Base-by-base conservation (phyloP, 768 basidiomycete species). In the Hebeloma cylindrosporum region DNA sequence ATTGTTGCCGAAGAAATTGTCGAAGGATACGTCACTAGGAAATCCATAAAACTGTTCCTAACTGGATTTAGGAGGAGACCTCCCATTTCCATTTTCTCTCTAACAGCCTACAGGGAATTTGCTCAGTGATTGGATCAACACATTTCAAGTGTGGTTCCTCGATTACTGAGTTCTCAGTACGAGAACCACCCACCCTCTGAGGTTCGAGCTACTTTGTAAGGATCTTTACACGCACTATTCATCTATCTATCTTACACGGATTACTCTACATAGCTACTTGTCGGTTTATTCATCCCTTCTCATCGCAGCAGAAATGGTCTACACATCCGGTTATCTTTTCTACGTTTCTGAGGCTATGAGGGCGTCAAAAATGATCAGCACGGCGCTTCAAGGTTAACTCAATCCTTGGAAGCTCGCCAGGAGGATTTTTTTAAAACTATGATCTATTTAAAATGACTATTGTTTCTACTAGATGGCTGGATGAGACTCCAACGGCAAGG, bases 1-100 rank as follows among this genome's bases (percentile, higher is more conserved):
- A 71, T 83, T 28, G 62, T 81, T 2, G 74, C 73, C 1, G 84
- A 86, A 57, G 84, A 86, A 58, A 69, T 83, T 33, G 73, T 67
- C 5, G 67, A 74, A 44, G 60, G 60, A 4, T 54, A 56, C 30
- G 49, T 60, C 40, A 56, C 43, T 29, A 55, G 56, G 54, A 52
- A 48, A 38, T 50, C 54, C 54, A 61, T 73, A 22, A 65, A 60
- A 37, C 53, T 74, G 3, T 70, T 69, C 38, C 51, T 74, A 21
- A 38, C 37, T 5, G 64, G 61, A 4, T 55, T 74, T 11, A 64
- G 70, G 21, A 71, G 70, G 5, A 50, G 54, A 5, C 53, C 66
- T 40, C 60, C 65, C 11, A 21, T 62, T 6, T 16, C 65, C 0
- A 74, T 73, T 50, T 70, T 67, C 45, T 18, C 54, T 11, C 20